These are phyloP conservation scores for Scedosporium apiospermum DNA, from an alignment of 2,329 filamentous ascomycete species.

Conservation along the genomic window DNA sequence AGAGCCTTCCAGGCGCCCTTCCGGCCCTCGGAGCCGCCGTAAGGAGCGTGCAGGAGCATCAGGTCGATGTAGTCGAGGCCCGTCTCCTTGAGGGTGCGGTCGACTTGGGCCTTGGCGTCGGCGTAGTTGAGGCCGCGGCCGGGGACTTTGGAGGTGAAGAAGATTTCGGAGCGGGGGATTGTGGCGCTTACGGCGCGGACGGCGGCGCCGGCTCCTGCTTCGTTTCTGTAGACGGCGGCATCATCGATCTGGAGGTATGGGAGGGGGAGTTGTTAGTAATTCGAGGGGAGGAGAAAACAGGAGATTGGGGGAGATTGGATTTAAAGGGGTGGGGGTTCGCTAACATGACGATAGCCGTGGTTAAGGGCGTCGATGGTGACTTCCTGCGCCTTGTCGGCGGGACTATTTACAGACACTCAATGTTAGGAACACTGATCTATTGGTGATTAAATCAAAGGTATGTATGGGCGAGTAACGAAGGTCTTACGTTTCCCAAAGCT, in stretches of 20 bases:
- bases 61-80: slow-evolving; percentile 60
- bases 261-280: not conserved
- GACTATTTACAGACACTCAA: slow-evolving; percentile 16
- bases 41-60: slow-evolving; percentile 52
- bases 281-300: not conserved
- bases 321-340: slow-evolving; percentile 6
- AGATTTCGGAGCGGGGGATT: slow-evolving; percentile 37
- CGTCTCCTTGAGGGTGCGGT: slow-evolving; percentile 51
- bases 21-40: slow-evolving; percentile 43
- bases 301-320: not conserved
- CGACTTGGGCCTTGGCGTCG: slow-evolving; percentile 52
- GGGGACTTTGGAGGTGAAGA: slow-evolving; percentile 49
- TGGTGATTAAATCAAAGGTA: not conserved
- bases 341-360: slow-evolving; percentile 44
- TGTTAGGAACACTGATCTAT: slow-evolving; percentile 8
- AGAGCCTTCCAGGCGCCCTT: slow-evolving; percentile 54
- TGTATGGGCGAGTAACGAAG: not conserved
- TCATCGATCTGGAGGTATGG: slow-evolving; percentile 35
- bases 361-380: slow-evolving; percentile 35
- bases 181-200: slow-evolving; percentile 27
- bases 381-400: slow-evolving; percentile 24
- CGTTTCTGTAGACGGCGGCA: slow-evolving; percentile 41
- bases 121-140: slow-evolving; percentile 44
- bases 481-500: slow-evolving; percentile 46
- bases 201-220: slow-evolving; percentile 35